Conservation (phyloP, 495 filamentous ascomycete genomes). For the Penicillium angulare region DNA sequence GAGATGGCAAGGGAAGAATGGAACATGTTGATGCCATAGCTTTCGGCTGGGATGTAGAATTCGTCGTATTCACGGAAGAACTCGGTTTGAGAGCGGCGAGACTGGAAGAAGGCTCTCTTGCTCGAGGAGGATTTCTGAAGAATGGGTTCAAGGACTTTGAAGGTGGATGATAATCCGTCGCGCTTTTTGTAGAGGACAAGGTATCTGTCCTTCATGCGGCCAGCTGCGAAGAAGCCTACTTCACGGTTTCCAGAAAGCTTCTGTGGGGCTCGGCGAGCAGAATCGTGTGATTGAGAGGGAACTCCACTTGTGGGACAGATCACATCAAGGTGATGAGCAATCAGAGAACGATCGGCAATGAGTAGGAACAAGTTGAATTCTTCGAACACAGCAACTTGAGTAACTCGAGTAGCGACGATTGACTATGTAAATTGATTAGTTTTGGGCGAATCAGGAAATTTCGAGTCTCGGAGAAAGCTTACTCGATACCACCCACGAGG, state of each 20-base stretch:
- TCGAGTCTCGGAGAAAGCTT: too few relatives aligned
- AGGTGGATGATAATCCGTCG: conserved; percentile 84
- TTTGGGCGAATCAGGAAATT: too few relatives aligned
- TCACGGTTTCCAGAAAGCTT: conserved; percentile 84
- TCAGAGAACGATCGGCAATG: conserved; percentile 84
- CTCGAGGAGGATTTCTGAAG: conserved; percentile 67
- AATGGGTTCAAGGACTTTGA: conserved; percentile 95
- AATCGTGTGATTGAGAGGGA: conserved; percentile 56
- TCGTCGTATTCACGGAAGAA: conserved; percentile 98
- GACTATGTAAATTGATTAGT: conserved; percentile 48
- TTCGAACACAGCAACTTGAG: conserved; percentile 91
- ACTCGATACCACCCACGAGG: conserved; percentile 87
- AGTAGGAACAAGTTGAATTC: conserved; percentile 91
- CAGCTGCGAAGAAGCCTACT: conserved; percentile 93
- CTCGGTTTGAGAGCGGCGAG: conserved; percentile 73
- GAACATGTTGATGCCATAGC: conserved; percentile 93
- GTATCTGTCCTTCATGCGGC: conserved; percentile 92
- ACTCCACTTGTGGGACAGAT: conserved; percentile 72
- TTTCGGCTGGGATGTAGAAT: conserved; percentile 98
- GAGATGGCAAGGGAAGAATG: conserved; percentile 87
- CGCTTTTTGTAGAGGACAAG: conserved; percentile 96
- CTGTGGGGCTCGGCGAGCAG: conserved; percentile 74
- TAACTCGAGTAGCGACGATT: conserved; percentile 72
- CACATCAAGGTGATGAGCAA: conserved; percentile 91
- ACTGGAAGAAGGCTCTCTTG: conserved; percentile 65